These are phyloP conservation scores for Massariosphaeria phaeospora DNA, from an alignment of 495 filamentous ascomycete genomes.

Conservation along the genomic window DNA sequence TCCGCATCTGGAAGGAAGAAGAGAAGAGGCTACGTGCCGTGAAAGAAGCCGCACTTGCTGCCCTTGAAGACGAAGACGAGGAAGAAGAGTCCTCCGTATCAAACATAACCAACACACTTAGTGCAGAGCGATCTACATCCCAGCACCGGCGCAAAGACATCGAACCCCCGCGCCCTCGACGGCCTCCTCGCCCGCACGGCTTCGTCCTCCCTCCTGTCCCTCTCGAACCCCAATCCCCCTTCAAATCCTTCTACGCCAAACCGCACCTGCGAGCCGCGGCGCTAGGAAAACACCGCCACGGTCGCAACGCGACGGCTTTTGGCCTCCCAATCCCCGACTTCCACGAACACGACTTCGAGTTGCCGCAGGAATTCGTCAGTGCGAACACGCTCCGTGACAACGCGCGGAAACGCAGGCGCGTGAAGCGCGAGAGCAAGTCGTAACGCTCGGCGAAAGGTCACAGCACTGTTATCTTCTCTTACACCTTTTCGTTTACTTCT, in stretches of 20 bases:
- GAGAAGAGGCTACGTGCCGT: conserved; percentile 74
- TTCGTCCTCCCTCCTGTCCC: conserved; percentile 20
- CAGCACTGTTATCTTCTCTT: too few relatives aligned
- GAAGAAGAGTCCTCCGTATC: conserved; percentile 31
- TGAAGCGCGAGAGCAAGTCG: conserved; percentile 37
- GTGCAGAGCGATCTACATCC: not conserved
- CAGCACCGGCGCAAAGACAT: conserved; percentile 32
- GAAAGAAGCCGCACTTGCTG: conserved; percentile 52
- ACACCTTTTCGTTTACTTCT: too few relatives aligned
- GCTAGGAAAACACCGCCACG: conserved; percentile 55
- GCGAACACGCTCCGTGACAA: conserved; percentile 60
- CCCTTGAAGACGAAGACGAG: conserved; percentile 37
- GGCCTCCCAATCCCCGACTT: conserved; percentile 76
- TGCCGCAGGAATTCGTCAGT: conserved; percentile 66
- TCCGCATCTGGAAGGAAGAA: conserved; percentile 79
- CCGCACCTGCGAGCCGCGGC: conserved; percentile 71
- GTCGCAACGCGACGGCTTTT: conserved; percentile 60
- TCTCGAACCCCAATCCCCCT: conserved; percentile 54
- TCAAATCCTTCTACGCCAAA: conserved; percentile 80
- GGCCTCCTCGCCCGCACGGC: conserved; percentile 25
- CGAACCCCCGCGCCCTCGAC: conserved; percentile 27
- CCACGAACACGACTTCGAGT: conserved; percentile 61
- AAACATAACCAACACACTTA: not conserved
- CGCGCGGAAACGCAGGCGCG: conserved; percentile 53
- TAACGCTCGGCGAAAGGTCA: too few relatives aligned